Conservation (phyloP, 495 filamentous ascomycete genomes). For the Penicillium odoratum region DNA sequence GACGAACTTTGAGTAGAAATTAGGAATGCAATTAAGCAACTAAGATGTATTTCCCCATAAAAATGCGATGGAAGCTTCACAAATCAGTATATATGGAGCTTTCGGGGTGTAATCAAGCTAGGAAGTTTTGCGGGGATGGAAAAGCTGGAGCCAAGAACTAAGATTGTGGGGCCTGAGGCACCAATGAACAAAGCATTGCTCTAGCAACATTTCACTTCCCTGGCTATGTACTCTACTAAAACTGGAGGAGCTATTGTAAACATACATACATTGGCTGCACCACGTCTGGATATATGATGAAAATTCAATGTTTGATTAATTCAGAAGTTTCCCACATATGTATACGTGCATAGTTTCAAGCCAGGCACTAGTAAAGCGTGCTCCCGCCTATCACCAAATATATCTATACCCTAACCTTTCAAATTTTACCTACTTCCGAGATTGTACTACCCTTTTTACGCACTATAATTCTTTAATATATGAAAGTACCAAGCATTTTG, state of each 20-base stretch:
- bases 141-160: constrained; percentile 18
- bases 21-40: background rate
- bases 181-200: background rate
- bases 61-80: background rate
- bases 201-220: too few species aligned
- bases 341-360: too few species aligned
- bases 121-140: constrained; percentile 4
- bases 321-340: too few species aligned
- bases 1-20: constrained; percentile 23
- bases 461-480: background rate
- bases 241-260: too few species aligned
- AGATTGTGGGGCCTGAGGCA: constrained; percentile 21
- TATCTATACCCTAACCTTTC: too few species aligned
- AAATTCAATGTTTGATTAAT: too few species aligned
- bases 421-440: too few species aligned
- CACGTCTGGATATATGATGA: too few species aligned
- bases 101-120: background rate
- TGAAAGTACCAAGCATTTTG: background rate
- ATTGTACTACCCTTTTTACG: background rate
- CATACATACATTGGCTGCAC: too few species aligned
- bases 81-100: background rate
- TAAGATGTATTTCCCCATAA: background rate
- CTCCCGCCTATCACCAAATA: too few species aligned
- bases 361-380: too few species aligned
- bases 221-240: too few species aligned